Evolutionary conservation across 805 yeast genomes (phyloP).

Genomic region (Candida golubevii): DNA sequence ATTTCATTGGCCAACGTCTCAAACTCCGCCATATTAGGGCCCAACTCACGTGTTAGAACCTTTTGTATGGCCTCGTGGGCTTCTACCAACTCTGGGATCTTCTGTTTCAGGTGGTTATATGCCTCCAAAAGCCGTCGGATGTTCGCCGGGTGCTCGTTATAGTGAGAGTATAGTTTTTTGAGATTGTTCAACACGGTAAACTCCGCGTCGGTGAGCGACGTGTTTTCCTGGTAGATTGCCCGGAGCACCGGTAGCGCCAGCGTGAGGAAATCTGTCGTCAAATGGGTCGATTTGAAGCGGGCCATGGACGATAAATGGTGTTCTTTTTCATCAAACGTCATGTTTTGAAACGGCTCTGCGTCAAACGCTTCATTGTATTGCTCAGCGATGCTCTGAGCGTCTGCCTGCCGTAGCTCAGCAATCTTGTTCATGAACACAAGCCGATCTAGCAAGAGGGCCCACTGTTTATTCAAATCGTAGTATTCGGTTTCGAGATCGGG

Average conservation of each 20-base stretch:
- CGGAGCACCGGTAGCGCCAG: conserved; percentile 30
- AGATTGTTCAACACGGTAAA: conserved; percentile 20
- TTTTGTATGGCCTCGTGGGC: conserved; percentile 18
- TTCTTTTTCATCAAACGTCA: conserved; percentile 13
- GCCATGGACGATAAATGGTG: conserved; percentile 17
- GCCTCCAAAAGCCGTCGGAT: conserved; percentile 11
- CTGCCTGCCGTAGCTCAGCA: conserved; percentile 15
- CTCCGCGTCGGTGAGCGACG: conserved; percentile 27
- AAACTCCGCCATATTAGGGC: conserved; percentile 8
- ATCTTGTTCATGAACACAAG: conserved; percentile 28
- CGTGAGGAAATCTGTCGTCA: conserved; percentile 26
- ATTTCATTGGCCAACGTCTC: conserved; percentile 13
- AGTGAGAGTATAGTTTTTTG: conserved; percentile 18
- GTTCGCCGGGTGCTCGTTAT: conserved; percentile 17
- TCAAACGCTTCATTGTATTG: conserved; percentile 14
- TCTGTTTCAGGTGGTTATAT: conserved; percentile 3
- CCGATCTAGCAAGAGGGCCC: conserved; percentile 23
- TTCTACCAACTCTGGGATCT: not conserved
- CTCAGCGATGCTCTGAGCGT: conserved; percentile 14
- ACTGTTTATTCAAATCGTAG: conserved; percentile 19
- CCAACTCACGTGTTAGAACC: not conserved
- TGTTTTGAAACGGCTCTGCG: conserved; percentile 4
- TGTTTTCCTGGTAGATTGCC: conserved; percentile 28
- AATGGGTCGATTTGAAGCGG: conserved; percentile 22
- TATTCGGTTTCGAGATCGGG: conserved; percentile 25